A percentile compares a stretch with the other conserved stretches of the same genome.
These are phyloP conservation scores for Russula emetica DNA, from an alignment of 768 basidiomycete species.

Conservation along the genomic window DNA sequence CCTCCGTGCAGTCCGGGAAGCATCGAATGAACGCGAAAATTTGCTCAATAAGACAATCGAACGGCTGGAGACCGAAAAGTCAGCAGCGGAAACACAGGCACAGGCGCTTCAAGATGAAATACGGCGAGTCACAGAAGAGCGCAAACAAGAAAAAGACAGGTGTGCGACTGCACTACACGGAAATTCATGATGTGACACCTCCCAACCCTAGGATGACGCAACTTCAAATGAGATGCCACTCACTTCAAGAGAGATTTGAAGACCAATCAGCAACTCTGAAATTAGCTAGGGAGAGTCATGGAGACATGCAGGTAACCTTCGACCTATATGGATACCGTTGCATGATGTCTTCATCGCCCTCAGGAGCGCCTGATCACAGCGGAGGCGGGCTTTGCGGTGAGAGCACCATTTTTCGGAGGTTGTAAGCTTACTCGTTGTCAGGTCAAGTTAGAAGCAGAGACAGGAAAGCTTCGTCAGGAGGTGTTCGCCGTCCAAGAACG, in stretches of 20 bases:
- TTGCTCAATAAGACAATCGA: constrained; percentile 6
- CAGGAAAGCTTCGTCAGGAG: constrained; percentile 38
- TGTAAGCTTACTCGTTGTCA: constrained; percentile 15
- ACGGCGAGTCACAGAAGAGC: constrained; percentile 9
- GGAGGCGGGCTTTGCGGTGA: constrained; percentile 39
- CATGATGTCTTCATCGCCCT: neutral
- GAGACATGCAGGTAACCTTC: constrained; percentile 46
- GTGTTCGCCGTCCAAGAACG: constrained; percentile 42
- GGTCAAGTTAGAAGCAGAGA: constrained; percentile 35
- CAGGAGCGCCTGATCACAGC: constrained; percentile 40
- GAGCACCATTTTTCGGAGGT: constrained; percentile 26
- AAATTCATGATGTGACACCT: neutral
- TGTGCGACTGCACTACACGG: neutral
- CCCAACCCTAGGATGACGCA: constrained; percentile 17
- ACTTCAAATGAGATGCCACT: constrained; percentile 33
- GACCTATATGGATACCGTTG: neutral
- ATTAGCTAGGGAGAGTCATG: constrained; percentile 51
- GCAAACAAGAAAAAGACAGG: constrained; percentile 18
- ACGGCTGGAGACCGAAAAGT: constrained; percentile 18
- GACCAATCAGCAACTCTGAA: constrained; percentile 51
- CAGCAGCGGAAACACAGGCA: constrained; percentile 1
- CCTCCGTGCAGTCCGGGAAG: constrained; percentile 13
- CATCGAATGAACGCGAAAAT: constrained; percentile 14
- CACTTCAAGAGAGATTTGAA: constrained; percentile 57
- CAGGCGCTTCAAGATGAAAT: constrained; percentile 16